Evolutionary conservation across 352 stramenopile genomes (phyloP).

Genomic region (Chrysophaeum taylorii): DNA sequence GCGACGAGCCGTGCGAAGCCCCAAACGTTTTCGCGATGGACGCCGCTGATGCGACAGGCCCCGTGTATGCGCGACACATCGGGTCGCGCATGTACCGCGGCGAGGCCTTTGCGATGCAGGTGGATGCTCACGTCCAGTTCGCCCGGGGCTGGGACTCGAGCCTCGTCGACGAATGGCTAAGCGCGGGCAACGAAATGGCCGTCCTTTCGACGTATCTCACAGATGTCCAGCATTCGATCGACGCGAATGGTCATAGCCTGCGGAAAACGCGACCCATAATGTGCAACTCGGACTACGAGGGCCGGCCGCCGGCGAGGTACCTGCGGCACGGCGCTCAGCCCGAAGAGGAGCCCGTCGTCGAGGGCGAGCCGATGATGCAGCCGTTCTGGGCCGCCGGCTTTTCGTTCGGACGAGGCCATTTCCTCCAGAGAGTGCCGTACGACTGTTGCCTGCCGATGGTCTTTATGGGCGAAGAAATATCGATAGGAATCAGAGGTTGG

Average conservation of each 20-base stretch:
- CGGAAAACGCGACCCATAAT: conserved; percentile 47
- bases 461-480: conserved; percentile 28
- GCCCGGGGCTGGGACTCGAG: conserved; percentile 49
- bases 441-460: conserved; percentile 48
- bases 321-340: conserved; percentile 51
- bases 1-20: conserved; percentile 33
- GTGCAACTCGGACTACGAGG: conserved; percentile 56
- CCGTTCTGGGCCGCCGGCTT: conserved; percentile 64
- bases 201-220: conserved; percentile 58
- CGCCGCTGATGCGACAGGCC: conserved; percentile 48
- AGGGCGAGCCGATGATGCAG: conserved; percentile 43
- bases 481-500: conserved; percentile 51
- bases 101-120: conserved; percentile 63
- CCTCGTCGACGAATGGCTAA: conserved; percentile 51
- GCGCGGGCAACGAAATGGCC: conserved; percentile 54
- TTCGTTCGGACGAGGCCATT: conserved; percentile 57
- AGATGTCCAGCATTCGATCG: conserved; percentile 47
- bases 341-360: conserved; percentile 40
- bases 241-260: conserved; percentile 35
- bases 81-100: conserved; percentile 57
- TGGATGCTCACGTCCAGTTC: conserved; percentile 58
- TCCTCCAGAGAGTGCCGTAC: conserved; percentile 61
- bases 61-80: conserved; percentile 57
- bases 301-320: conserved; percentile 38
- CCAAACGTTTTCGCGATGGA: conserved; percentile 44